These are phyloP conservation scores for Biscogniauxia mediterranea DNA, from an alignment of 2,329 filamentous ascomycete species.

Conservation along the genomic window DNA sequence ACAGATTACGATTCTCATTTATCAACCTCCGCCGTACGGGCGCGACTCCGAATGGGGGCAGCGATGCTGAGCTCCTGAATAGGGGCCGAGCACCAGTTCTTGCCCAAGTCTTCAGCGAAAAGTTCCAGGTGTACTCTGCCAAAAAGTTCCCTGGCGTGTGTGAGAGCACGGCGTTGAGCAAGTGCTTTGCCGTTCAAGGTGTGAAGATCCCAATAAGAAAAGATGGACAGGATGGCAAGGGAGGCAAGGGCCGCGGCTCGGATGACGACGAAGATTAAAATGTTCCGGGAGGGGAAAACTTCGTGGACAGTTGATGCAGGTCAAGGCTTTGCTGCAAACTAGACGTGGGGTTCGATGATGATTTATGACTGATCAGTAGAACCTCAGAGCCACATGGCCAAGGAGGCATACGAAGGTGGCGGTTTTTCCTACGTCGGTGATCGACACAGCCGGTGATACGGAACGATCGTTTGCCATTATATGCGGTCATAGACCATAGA, in stretches of 20 bases:
- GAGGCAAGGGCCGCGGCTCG: constrained; percentile 41
- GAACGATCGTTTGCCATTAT: too few species aligned
- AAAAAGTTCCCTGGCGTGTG: constrained; percentile 99
- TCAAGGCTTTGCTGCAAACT: neutral
- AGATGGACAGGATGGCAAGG: constrained; percentile 58
- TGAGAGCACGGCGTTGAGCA: constrained; percentile 87
- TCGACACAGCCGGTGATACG: too few species aligned
- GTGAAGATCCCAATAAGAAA: constrained; percentile 97
- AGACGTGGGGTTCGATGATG: neutral
- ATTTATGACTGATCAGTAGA: neutral
- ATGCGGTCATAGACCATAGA: too few species aligned
- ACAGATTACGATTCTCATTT: constrained; percentile 67
- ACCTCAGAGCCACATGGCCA: neutral
- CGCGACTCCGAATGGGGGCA: constrained; percentile 34
- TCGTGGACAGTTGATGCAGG: neutral
- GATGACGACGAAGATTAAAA: constrained; percentile 52
- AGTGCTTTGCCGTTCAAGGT: constrained; percentile 87
- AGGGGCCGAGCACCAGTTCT: constrained; percentile 77
- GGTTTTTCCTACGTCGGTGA: neutral
- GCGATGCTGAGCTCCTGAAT: constrained; percentile 56
- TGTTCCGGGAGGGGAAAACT: neutral
- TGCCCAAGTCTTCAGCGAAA: constrained; percentile 80
- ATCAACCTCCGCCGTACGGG: constrained; percentile 71
- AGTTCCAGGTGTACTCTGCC: constrained; percentile 91
- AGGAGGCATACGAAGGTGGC: neutral